Evolutionary conservation across 805 yeast genomes (phyloP).

Genomic region (Candida jianshihensis): DNA sequence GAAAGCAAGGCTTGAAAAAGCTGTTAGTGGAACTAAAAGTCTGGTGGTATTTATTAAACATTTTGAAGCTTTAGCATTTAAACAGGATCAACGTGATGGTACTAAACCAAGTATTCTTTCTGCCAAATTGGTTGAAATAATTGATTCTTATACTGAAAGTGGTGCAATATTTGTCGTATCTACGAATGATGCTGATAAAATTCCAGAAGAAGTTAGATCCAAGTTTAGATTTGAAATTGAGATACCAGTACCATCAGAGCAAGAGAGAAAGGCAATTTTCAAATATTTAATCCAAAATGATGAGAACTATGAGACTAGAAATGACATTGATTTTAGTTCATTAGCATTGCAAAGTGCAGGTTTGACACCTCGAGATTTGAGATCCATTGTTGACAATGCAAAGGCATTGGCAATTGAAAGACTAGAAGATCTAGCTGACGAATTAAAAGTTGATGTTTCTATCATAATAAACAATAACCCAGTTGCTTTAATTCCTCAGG

Average conservation of each 20-base stretch:
- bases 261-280: slow-evolving; percentile 63
- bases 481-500: slow-evolving; percentile 46
- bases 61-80: slow-evolving; percentile 66
- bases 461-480: slow-evolving; percentile 38
- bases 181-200: slow-evolving; percentile 56
- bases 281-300: slow-evolving; percentile 35
- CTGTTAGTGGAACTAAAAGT: slow-evolving; percentile 37
- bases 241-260: slow-evolving; percentile 71
- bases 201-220: slow-evolving; percentile 61
- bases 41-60: slow-evolving; percentile 60
- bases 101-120: slow-evolving; percentile 23
- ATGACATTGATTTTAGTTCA: slow-evolving; percentile 47
- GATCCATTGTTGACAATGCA: slow-evolving; percentile 62
- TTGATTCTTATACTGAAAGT: slow-evolving; percentile 45
- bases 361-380: slow-evolving; percentile 75
- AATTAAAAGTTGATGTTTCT: slow-evolving; percentile 6
- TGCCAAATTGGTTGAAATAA: slow-evolving; percentile 48
- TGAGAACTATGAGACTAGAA: slow-evolving; percentile 24
- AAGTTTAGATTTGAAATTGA: slow-evolving; percentile 70
- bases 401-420: slow-evolving; percentile 50
- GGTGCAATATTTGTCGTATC: slow-evolving; percentile 57
- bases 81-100: slow-evolving; percentile 52
- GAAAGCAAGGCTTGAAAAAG: slow-evolving; percentile 67
- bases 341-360: slow-evolving; percentile 90
- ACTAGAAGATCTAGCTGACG: slow-evolving; percentile 25